A percentile compares a stretch with the other conserved stretches of the same genome.
Conservation (phyloP, 2,329 filamentous ascomycete species). For the Phaeoacremonium minimum region DNA sequence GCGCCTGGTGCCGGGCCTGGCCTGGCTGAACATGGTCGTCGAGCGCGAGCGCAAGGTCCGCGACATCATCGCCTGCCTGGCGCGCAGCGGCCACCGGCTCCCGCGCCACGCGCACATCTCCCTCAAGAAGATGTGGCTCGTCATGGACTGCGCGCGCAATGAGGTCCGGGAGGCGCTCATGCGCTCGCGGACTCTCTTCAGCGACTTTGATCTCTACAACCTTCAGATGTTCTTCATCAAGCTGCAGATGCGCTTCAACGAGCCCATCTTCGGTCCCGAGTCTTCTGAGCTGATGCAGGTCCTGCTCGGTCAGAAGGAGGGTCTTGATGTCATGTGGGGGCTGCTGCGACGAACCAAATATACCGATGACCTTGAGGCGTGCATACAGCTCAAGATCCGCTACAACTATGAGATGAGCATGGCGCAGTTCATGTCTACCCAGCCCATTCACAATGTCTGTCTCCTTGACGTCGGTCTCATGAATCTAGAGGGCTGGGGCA, state of each 20-base stretch:
- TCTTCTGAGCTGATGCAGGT: conserved; percentile 47
- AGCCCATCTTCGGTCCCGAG: conserved; percentile 53
- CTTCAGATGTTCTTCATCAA: conserved; percentile 66
- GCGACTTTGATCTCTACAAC: conserved; percentile 55
- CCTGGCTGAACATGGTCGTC: conserved; percentile 65
- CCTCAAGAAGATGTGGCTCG: conserved; percentile 66
- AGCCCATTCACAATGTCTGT: conserved; percentile 48
- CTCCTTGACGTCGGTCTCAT: conserved; percentile 44
- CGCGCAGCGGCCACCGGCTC: conserved; percentile 51
- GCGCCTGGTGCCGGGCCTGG: conserved; percentile 56
- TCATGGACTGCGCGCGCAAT: conserved; percentile 63
- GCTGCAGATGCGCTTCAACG: conserved; percentile 64
- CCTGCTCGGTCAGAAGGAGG: conserved; percentile 53
- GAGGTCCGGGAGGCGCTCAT: conserved; percentile 49
- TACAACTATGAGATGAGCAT: conserved; percentile 43
- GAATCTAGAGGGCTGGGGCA: conserved; percentile 54
- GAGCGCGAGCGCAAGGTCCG: conserved; percentile 50
- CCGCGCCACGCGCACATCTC: conserved; percentile 40
- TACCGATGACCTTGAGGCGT: conserved; percentile 37
- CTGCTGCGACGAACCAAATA: conserved; percentile 55
- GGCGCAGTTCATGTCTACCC: too few species aligned
- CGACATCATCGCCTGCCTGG: conserved; percentile 61
- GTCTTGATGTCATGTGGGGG: conserved; percentile 51
- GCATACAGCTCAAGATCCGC: conserved; percentile 51
- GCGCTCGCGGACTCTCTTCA: conserved; percentile 48